Base-by-base conservation (phyloP, 257 asterid species). In the Solanum pennellii region DNA sequence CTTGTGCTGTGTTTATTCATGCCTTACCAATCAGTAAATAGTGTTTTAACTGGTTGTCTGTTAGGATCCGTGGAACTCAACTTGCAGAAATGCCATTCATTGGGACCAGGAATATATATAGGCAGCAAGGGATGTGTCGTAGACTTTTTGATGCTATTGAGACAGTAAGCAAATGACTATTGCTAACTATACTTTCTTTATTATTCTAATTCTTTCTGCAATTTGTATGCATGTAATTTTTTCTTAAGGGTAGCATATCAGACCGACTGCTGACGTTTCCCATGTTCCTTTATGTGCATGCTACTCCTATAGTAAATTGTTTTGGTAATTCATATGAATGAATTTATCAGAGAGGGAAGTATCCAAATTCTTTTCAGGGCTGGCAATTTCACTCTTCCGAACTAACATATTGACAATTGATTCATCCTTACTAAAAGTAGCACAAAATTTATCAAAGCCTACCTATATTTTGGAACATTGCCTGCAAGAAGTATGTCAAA, bases 91-190 rank as follows among this genome's bases (percentile, higher is more conserved):
- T 88, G 90, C 90, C 90, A 21, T 83, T 88, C 79, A 88, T 88
- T 72, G 90, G 87, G 65, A 88, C 90, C 44, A 72, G 90, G 60
- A 60, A 45, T 60, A 82, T 65, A 79, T 88, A 86, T 86, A 83
- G 90, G 45, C 90, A 87, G 33, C 90, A 88, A 83, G 90, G 90
- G 31, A 88, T 88, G 90, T 88, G 90, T 79, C 89, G 90, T 42
- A 87, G 89, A 41, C 80, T 86, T 65, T 71, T 88, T 68, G 25
- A 33, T 79, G 88, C 89, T 76, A 83, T 86, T 14, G 90, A 88
- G 56, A 42, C 68, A 75, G 90, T 88, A 86, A 6, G 85, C 20
- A 25, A 80, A 29, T 18, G n/a, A n/a, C 60, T 39, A 12, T 72
- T 39, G 52, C 82, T 74, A 39, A 72, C 23, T 79, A 47, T 47